Conservation (phyloP, 2,329 filamentous ascomycete species). For the Penicillium polonicum region DNA sequence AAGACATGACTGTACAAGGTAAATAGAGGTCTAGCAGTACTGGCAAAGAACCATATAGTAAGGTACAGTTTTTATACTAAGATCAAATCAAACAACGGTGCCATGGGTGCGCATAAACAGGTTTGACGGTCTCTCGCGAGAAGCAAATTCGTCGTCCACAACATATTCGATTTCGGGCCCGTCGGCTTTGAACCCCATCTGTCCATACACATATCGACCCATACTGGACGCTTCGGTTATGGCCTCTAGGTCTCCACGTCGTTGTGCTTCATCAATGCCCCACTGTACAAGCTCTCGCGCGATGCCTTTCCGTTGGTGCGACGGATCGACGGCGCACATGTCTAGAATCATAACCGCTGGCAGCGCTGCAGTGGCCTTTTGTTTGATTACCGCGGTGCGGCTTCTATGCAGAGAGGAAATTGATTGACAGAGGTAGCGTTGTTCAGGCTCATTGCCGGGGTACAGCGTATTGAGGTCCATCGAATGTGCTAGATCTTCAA, state of each 20-base stretch:
- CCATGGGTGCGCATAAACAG: constrained; percentile 49
- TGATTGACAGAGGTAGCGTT: constrained; percentile 49
- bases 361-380: constrained; percentile 36
- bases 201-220: constrained; percentile 50
- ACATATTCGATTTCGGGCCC: constrained; percentile 45
- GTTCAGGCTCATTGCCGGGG: constrained; percentile 47
- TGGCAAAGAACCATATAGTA: not conserved
- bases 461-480: constrained; percentile 41
- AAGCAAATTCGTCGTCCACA: constrained; percentile 46
- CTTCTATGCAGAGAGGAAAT: constrained; percentile 41
- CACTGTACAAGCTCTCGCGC: constrained; percentile 49
- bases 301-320: constrained; percentile 52
- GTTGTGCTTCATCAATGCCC: constrained; percentile 33
- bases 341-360: constrained; percentile 51
- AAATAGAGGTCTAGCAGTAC: not conserved
- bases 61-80: not conserved
- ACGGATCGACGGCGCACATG: constrained; percentile 54
- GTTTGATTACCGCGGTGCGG: constrained; percentile 38
- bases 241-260: constrained; percentile 48
- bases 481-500: constrained; percentile 1
- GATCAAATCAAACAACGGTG: not conserved
- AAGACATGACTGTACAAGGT: not conserved
- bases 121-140: constrained; percentile 42
- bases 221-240: constrained; percentile 51
- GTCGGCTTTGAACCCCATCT: constrained; percentile 48